These are phyloP conservation scores for Iris macrosiphon DNA, from an alignment of 106 monocot species.

Conservation along the genomic window DNA sequence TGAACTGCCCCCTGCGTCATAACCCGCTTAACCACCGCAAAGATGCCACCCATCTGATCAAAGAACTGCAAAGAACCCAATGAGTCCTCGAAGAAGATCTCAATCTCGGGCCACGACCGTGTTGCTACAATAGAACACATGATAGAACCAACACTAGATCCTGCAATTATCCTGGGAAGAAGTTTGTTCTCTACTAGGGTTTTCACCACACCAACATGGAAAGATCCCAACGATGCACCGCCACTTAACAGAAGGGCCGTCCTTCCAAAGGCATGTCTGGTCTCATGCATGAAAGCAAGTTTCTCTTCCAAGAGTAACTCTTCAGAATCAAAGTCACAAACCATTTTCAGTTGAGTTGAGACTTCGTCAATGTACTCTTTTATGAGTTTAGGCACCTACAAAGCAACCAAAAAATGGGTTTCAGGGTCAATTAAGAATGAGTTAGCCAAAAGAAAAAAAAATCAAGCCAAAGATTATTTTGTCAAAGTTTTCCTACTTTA, in stretches of 20 bases:
- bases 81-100: conserved; percentile 67
- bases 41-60: conserved; percentile 75
- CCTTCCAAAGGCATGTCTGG: conserved; percentile 71
- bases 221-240: conserved; percentile 66
- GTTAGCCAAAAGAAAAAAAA: too few relatives aligned
- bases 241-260: conserved; percentile 77
- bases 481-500: too few relatives aligned
- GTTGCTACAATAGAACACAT: conserved; percentile 68
- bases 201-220: conserved; percentile 72
- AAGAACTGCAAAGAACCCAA: conserved; percentile 66
- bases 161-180: conserved; percentile 69
- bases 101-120: conserved; percentile 68
- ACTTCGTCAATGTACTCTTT: conserved; percentile 90
- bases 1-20: conserved; percentile 72
- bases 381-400: conserved; percentile 59
- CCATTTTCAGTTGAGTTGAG: conserved; percentile 62
- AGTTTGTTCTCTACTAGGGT: conserved; percentile 71
- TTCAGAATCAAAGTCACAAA: conserved; percentile 67
- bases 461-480: too few relatives aligned
- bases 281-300: conserved; percentile 86
- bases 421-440: too few relatives aligned
- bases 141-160: conserved; percentile 79
- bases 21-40: conserved; percentile 53
- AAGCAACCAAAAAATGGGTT: too few relatives aligned
- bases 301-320: conserved; percentile 70